Base-by-base conservation (phyloP, 2,329 filamentous ascomycete species). In the Phialophora tarda region DNA sequence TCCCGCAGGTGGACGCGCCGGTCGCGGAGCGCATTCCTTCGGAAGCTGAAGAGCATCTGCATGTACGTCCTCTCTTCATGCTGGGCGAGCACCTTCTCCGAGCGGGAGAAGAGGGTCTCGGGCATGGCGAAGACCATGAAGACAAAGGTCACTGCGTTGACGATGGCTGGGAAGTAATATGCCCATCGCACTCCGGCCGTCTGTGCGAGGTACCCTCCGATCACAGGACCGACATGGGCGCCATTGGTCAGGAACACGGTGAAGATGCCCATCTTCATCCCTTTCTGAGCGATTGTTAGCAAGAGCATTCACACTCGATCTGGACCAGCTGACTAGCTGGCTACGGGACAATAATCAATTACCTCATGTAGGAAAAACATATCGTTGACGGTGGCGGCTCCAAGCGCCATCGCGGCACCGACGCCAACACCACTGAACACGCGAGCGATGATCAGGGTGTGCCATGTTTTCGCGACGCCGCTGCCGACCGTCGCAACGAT, bases 401-500 rank as follows among this genome's bases (percentile, higher is more conserved):
- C 65, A 10, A 68, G 56, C 3, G 57, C 63, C 62, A 68, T 62
- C 17, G 63, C 44, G 17, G 57, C 57, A n/a, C 63, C 58, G 12
- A 56, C 59, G 0, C 58, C 63, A 1, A 60, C 34, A n/a, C 63
- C 63, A 48, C 47, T 62, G 8, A 65, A 57, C 12, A 57, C 58
- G 2, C 63, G 47, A 10, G 57, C 53, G 14, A 62, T 41, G 23
- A 65, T 57, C 23, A 65, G 32, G 23, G 47, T 38, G 24, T 30
- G 23, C 34, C 50, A 65, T 48, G 63, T 62, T 28, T 56, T 62
- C 5, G 58, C 51, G 11, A 47, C 51, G 4, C 57, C 63, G 14
- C 47, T 48, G 23, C 62, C 70, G 21, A 75, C 41, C 53, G 71
- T 73, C 12, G 73, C 70, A 23, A 69, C 74, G 2, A 72, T 71